Percentiles rank a stretch among this genome's conserved stretches.
Evolutionary conservation across 768 basidiomycete species (phyloP).

Genomic region (Auricularia heimuer): DNA sequence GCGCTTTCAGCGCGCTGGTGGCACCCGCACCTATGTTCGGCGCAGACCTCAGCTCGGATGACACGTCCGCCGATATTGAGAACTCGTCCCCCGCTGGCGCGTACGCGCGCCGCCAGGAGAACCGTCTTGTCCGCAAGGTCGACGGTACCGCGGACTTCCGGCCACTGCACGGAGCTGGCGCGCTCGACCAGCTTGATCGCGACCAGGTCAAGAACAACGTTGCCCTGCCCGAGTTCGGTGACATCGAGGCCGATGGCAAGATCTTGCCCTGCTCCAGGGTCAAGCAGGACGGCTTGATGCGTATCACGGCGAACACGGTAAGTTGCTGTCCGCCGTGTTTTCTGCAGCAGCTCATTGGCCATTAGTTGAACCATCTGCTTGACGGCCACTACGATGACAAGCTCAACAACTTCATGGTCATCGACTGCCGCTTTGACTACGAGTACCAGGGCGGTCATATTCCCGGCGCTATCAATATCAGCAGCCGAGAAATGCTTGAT

Average conservation of each 20-base stretch:
- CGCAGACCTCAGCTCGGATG: conserved; percentile 15
- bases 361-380: conserved; percentile 67
- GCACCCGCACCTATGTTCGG: conserved; percentile 23
- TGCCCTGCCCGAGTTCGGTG: conserved; percentile 79
- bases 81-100: conserved; percentile 61
- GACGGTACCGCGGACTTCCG: conserved; percentile 78
- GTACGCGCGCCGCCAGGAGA: conserved; percentile 67
- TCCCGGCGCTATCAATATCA: conserved; percentile 84
- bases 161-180: conserved; percentile 59
- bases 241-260: conserved; percentile 89
- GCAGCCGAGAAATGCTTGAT: conserved; percentile 69
- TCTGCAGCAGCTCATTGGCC: conserved; percentile 7
- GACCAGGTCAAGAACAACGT: conserved; percentile 34
- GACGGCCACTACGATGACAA: conserved; percentile 59
- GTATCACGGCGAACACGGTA: conserved; percentile 74
- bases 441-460: conserved; percentile 94
- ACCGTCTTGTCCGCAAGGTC: conserved; percentile 66
- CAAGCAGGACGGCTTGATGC: conserved; percentile 90
- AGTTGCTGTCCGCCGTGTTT: conserved; percentile 14
- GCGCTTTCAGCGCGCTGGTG: conserved; percentile 69
- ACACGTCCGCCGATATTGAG: conserved; percentile 44
- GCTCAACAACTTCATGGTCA: conserved; percentile 64
- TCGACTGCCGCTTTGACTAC: conserved; percentile 97
- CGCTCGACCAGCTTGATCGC: conserved; percentile 31
- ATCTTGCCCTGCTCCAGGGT: conserved; percentile 89